Percentiles rank a stretch among this genome's conserved stretches.
Conservation (phyloP, 1,139 yeast species). For the Yamadazyma kanchanaburiensis region DNA sequence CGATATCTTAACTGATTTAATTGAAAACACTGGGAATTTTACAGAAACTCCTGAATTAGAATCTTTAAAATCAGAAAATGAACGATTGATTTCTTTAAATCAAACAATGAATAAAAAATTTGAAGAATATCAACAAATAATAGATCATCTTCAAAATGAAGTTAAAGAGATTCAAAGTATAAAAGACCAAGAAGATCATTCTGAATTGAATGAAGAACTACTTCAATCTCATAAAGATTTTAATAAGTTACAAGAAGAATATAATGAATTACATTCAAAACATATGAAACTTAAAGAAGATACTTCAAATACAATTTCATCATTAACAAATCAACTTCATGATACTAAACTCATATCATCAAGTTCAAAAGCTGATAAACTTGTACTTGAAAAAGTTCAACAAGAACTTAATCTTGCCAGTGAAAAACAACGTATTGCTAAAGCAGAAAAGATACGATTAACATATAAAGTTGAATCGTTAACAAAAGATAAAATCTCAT, state of each 20-base stretch:
- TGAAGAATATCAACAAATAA: constrained; percentile 28
- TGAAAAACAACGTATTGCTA: constrained; percentile 45
- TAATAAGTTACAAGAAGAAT: constrained; percentile 19
- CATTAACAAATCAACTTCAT: constrained; percentile 27
- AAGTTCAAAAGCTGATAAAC: constrained; percentile 17
- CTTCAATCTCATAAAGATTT: constrained; percentile 22
- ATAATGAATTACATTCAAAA: constrained; percentile 19
- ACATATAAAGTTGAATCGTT: constrained; percentile 40
- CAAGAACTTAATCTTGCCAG: constrained; percentile 41
- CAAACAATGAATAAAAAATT: constrained; percentile 22
- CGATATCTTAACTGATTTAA: constrained; percentile 8
- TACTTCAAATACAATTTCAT: constrained; percentile 22
- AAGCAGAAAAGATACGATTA: constrained; percentile 48
- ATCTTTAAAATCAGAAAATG: constrained; percentile 19
- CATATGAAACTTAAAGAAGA: constrained; percentile 23
- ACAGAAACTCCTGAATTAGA: constrained; percentile 11
- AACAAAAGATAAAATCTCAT: constrained; percentile 31
- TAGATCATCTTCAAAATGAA: constrained; percentile 30
- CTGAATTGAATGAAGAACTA: constrained; percentile 15
- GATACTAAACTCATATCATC: constrained; percentile 25
- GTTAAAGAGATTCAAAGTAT: constrained; percentile 27
- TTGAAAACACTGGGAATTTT: constrained; percentile 6
- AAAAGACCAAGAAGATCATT: constrained; percentile 11
- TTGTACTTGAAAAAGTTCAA: constrained; percentile 24
- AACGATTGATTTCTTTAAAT: constrained; percentile 10